Base-by-base conservation (phyloP, 768 basidiomycete species). In the Pleurotus ostreatus region DNA sequence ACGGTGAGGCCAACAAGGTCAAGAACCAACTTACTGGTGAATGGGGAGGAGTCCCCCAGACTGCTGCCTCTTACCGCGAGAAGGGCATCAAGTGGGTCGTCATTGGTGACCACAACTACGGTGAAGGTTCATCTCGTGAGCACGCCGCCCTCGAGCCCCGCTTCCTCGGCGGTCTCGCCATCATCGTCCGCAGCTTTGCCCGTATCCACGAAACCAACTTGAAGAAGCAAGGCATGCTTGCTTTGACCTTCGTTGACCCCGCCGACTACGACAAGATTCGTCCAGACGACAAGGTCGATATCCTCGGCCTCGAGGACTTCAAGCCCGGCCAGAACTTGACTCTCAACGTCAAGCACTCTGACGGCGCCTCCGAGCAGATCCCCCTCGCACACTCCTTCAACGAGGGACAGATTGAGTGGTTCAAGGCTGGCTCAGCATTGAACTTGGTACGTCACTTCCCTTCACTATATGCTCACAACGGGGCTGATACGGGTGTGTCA, bases 141-240 rank as follows among this genome's bases (percentile, higher is more conserved):
- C 95, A 97, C 74, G 96, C 96, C 62, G 94, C 94, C 22, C 88
- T 97, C 55, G 94, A 96, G 74, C 94, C 94, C 22, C 88, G 94
- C 49, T 97, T 83, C 83, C 88, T 97, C 57, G 94, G 94, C 59
- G 96, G 95, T 60, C 80, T 94, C 56, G 96, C 96, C 25, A 91
- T 98, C 78, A 95, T 99, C 72, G 89, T 89, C 69, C 85, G 94
- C 70, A 94, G 92, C 34, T 98, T 98, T 73, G 95, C 95, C 53
- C 93, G 95, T 74, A 98, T 98, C 75, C 95, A 96, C 75, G 94
- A 92, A 78, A 93, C 93, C 68, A 94, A 95, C 81, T 77, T 94
- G 84, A 98, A 98, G 89, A 98, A 98, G 84, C 95, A 98, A 78
- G 94, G 94, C 64, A 94, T 96, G 92, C 91, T 98, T 60, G 94